Evolutionary conservation across 805 yeast genomes (phyloP).

Genomic region (Kodamaea fukazawae): DNA sequence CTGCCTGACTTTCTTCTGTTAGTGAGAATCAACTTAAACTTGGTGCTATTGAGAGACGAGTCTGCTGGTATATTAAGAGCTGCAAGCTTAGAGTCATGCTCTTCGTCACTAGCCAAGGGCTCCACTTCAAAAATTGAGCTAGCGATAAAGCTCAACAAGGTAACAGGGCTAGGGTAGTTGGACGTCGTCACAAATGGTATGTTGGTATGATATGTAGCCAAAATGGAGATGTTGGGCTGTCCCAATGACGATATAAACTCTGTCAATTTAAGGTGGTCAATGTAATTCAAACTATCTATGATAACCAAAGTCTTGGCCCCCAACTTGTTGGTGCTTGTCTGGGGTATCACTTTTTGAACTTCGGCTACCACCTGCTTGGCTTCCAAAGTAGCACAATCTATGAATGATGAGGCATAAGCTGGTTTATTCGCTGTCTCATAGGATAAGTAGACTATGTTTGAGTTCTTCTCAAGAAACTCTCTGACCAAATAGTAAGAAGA

Average conservation of each 20-base stretch:
- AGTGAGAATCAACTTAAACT: constrained; percentile 50
- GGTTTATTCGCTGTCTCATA: constrained; percentile 65
- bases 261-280: constrained; percentile 46
- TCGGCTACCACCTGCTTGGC: constrained; percentile 17
- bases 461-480: constrained; percentile 52
- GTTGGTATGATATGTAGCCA: constrained; percentile 38
- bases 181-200: constrained; percentile 34
- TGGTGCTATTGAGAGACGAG: constrained; percentile 43
- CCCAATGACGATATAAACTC: constrained; percentile 48
- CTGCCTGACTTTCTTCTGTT: constrained; percentile 87
- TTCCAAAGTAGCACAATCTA: constrained; percentile 39
- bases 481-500: constrained; percentile 53
- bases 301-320: constrained; percentile 44
- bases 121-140: constrained; percentile 64
- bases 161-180: constrained; percentile 54
- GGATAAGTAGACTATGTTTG: constrained; percentile 53
- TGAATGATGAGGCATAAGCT: constrained; percentile 43
- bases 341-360: constrained; percentile 20
- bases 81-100: constrained; percentile 42
- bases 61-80: constrained; percentile 47
- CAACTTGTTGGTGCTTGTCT: constrained; percentile 8
- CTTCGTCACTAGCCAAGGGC: constrained; percentile 44
- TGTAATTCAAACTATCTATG: constrained; percentile 67
- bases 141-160: constrained; percentile 65
- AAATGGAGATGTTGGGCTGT: constrained; percentile 27